Base-by-base conservation (phyloP, 352 stramenopile genomes). In the Plasmopara muralis region DNA sequence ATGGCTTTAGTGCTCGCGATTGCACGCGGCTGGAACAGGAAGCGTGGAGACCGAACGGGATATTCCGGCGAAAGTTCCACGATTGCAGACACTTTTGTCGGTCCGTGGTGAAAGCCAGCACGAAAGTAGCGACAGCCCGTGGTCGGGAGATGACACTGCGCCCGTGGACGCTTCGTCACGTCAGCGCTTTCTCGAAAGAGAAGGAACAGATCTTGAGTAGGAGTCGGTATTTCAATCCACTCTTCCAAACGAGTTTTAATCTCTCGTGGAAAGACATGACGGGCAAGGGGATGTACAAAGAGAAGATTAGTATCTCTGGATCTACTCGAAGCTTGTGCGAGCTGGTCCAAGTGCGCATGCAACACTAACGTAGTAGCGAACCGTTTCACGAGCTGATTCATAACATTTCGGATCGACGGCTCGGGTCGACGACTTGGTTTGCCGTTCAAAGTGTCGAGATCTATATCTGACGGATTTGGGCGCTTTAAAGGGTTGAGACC, bases 11-110 rank as follows among this genome's bases (percentile, higher is more conserved):
- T 64, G 35, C 12, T 74, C 14, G 40, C 57, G 7, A 46, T 56
- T 6, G 58, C 60, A 20, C 68, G 69, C 31, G 67, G 64, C 42
- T 82, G 70, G 43, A 89, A 85, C 5, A 83, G 52, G 47, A 91
- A 80, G 3, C 74, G 76, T 12, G 81, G 76, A 0, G 77, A 67
- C 12, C 76, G 72, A 28, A 84, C 54, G 0, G 81, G 81, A 53
- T 86, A 91, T 50, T 86, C 77, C 4, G 77, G 70, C 6, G 76
- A 57, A 25, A 91, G 67, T 53, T 89, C 66, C 2, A 91, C 67
- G 7, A 79, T 68, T 10, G 65, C 72, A 9, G 67, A 60, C 35
- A 87, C 62, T 14, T 58, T 69, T 8, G 62, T 63, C 12, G 60
- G 59, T 2, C 69, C 70, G 59, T 77, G 70, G 42, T 68, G 66